These are phyloP conservation scores for Blastobotrys elegans DNA, from an alignment of 1,139 yeast species.

Conservation along the genomic window DNA sequence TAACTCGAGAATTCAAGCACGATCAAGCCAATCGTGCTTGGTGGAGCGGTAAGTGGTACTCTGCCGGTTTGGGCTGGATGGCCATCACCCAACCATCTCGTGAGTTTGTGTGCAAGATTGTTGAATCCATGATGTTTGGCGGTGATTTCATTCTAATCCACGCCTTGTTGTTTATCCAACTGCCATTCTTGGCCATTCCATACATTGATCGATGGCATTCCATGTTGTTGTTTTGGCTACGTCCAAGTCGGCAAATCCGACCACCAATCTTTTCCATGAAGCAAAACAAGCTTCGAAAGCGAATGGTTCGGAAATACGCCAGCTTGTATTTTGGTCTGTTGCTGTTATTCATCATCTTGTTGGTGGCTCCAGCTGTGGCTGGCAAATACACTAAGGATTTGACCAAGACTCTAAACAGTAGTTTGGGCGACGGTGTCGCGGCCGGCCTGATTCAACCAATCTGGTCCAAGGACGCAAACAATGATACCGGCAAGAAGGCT, in stretches of 20 bases:
- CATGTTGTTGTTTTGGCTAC: slow-evolving; percentile 97
- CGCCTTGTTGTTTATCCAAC: slow-evolving; percentile 76
- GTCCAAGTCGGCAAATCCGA: slow-evolving; percentile 96
- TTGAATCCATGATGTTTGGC: slow-evolving; percentile 93
- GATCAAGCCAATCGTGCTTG: slow-evolving; percentile 96
- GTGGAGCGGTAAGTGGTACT: slow-evolving; percentile 99
- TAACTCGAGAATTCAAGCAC: slow-evolving; percentile 96
- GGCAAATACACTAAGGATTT: slow-evolving; percentile 30
- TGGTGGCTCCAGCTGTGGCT: slow-evolving; percentile 85
- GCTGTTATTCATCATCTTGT: slow-evolving; percentile 63
- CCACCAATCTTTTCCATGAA: slow-evolving; percentile 97
- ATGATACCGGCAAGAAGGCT: slow-evolving; percentile 56
- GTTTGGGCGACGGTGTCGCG: slow-evolving; percentile 42
- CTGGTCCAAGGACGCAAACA: slow-evolving; percentile 61
- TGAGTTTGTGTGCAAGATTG: slow-evolving; percentile 90
- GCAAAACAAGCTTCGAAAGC: slow-evolving; percentile 95
- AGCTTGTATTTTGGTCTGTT: slow-evolving; percentile 71
- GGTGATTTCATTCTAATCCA: slow-evolving; percentile 96
- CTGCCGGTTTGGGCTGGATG: slow-evolving; percentile 90
- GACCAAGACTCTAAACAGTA: slow-evolving; percentile 13
- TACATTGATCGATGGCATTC: slow-evolving; percentile 97
- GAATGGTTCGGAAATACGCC: slow-evolving; percentile 96
- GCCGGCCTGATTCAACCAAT: slow-evolving; percentile 79
- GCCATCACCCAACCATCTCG: slow-evolving; percentile 96
- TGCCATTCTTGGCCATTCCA: slow-evolving; percentile 83